Percentiles rank a stretch among this genome's conserved stretches.
Conservation (phyloP, 2,329 filamentous ascomycete genomes). For the Graphiopsis chlorocephala region DNA sequence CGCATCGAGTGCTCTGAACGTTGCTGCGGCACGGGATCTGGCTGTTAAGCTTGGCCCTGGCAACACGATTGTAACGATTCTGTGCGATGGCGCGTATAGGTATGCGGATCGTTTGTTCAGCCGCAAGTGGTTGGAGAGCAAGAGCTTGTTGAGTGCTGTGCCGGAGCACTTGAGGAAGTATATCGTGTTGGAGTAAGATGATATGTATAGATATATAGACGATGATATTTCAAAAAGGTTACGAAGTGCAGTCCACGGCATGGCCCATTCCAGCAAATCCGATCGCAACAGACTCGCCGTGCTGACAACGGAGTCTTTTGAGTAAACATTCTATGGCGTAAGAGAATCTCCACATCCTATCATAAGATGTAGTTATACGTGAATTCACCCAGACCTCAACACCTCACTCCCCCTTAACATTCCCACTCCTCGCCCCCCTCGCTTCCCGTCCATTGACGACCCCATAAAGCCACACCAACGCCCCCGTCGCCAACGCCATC, state of each 20-base stretch:
- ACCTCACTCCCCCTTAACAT: constrained; percentile 27
- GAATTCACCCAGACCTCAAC: neutral
- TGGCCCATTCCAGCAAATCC: neutral
- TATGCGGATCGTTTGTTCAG: constrained; percentile 95
- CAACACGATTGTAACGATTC: constrained; percentile 85
- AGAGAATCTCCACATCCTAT: neutral
- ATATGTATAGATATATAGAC: neutral
- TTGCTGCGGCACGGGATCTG: constrained; percentile 91
- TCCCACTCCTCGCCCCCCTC: constrained; percentile 23
- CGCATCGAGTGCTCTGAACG: constrained; percentile 89
- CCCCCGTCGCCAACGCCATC: constrained; percentile 68
- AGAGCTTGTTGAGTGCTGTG: constrained; percentile 77
- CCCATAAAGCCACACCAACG: constrained; percentile 68
- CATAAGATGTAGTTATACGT: neutral
- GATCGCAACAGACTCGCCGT: neutral
- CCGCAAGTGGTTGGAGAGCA: constrained; percentile 81
- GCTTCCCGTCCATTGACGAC: constrained; percentile 56
- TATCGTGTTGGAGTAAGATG: constrained; percentile 73
- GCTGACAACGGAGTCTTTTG: neutral
- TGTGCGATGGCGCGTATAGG: constrained; percentile 95
- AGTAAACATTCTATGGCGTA: neutral
- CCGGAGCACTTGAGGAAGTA: constrained; percentile 87
- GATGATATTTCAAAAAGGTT: neutral
- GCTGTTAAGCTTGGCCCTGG: constrained; percentile 86
- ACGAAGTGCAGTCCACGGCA: neutral